phyloP scores from a whole-genome alignment of 192 early-diverging fungal genomes.

The Glomus cerebriforme region DNA sequence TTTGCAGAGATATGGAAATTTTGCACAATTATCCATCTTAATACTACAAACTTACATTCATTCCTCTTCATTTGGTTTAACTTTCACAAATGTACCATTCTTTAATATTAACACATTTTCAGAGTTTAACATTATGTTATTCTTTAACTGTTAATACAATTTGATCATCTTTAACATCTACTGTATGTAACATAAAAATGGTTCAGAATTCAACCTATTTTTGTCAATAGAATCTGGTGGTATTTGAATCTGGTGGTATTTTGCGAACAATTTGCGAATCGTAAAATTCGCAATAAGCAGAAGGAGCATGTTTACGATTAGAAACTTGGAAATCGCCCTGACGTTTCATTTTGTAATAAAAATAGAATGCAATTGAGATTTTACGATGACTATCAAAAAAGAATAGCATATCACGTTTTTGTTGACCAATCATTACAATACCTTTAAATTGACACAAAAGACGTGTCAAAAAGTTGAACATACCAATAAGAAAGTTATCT shows the following conservation, averaged over 20 bases:
- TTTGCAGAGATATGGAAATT: not conserved
- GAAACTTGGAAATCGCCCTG: not conserved
- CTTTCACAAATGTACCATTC: not conserved
- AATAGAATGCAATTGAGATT: too few relatives aligned
- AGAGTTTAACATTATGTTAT: not conserved
- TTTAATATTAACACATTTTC: not conserved
- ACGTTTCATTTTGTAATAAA: too few relatives aligned
- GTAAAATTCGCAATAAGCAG: not conserved
- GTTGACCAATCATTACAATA: too few relatives aligned
- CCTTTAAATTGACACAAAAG: too few relatives aligned
- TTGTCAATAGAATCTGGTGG: not conserved
- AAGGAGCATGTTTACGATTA: not conserved
- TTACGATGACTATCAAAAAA: too few relatives aligned
- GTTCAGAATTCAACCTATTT: not conserved
- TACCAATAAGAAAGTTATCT: too few relatives aligned
- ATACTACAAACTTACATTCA: not conserved
- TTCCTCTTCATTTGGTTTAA: not conserved
- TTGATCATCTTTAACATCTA: not conserved
- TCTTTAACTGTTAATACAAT: slow-evolving; percentile 2
- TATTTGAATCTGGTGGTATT: too few relatives aligned
- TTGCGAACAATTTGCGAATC: not conserved
- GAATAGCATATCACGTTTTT: too few relatives aligned
- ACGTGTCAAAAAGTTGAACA: too few relatives aligned
- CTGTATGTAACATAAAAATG: not conserved
- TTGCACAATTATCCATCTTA: not conserved